Evolutionary conservation across 108 stramenopile genomes (phyloP), one percentile per base, ranked within the genome.

Genomic region (Discostella pseudostelligera): DNA sequence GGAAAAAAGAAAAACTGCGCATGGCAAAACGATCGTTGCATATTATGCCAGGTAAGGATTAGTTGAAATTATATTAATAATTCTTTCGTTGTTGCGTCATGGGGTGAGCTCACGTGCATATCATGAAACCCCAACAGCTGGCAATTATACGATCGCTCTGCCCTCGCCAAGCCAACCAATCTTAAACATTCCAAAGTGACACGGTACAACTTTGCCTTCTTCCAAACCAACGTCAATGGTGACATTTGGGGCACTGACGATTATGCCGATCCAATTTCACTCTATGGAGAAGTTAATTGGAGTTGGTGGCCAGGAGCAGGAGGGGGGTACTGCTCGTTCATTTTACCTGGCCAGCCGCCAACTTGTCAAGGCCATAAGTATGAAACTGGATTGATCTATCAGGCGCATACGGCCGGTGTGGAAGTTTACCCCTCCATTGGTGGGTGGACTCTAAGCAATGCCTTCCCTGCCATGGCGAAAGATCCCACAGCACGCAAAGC

Each of bases 121-220:
- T n/a, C n/a, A n/a, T n/a, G n/a, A n/a, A n/a, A n/a, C n/a, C n/a
- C n/a, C n/a, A n/a, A n/a, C 32, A 32, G 32, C 32, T 79, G 78
- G 78, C 78, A 79, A 13, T 75, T 68, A 60, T 79, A 79, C 47
- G 78, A 79, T 29, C 67, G 78, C 11, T 29, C 43, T 3, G 59
- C 58, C 14, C 14, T 75, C 8, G 67, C 68, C 0, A 65, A 62
- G 17, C 78, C 78, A 8, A 20, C 46, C 46, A 74, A 62, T 37
- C 59, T 79, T 60, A 60, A 74, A 9, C 70, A 74, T 42, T 32
- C 39, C 8, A 79, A 74, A 44, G 60, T 79, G 17, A 69, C 69
- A 9, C 55, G 74, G 10, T 54, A 63, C 13, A 64, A 64, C 49
- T 64, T 51, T 53, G 63, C 63, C 1, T 64, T 64, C 29, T 64